Conservation (phyloP, 2,329 filamentous ascomycete species). For the Hypomyces rosellus region DNA sequence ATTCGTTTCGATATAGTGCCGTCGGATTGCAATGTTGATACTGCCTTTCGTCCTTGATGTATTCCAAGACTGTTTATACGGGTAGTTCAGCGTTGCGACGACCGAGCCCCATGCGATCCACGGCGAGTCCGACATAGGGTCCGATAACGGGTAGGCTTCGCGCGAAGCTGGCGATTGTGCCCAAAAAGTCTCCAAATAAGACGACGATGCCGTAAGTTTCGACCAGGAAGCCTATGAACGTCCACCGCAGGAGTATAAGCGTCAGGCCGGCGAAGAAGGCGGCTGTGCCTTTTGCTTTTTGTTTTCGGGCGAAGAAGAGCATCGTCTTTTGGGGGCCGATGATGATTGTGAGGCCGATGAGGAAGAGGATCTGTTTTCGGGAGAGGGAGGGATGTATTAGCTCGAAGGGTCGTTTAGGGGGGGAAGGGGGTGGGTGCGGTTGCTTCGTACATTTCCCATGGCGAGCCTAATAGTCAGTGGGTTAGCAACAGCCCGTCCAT, state of each 20-base stretch:
- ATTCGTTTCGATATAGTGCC: too few relatives aligned
- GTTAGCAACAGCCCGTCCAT: neutral
- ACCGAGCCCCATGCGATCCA: conserved; percentile 65
- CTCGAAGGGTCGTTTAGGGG: conserved; percentile 10
- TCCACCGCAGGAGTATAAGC: conserved; percentile 85
- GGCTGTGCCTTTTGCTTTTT: conserved; percentile 86
- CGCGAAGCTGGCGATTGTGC: conserved; percentile 84
- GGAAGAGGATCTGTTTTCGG: conserved; percentile 75
- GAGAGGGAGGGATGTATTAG: conserved; percentile 6
- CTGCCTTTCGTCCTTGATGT: too few relatives aligned
- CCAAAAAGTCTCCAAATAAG: conserved; percentile 92
- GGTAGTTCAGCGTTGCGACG: conserved; percentile 71
- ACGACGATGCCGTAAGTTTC: conserved; percentile 91
- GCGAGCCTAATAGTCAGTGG: conserved; percentile 58
- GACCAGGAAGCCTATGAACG: conserved; percentile 81
- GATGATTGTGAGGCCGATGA: conserved; percentile 91
- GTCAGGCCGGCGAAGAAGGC: conserved; percentile 79
- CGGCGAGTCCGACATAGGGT: conserved; percentile 69
- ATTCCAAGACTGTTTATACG: conserved; percentile 44
- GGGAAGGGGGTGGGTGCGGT: conserved; percentile 4
- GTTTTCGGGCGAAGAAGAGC: conserved; percentile 86
- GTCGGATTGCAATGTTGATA: too few relatives aligned
- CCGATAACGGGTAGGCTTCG: conserved; percentile 79
- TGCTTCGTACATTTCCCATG: conserved; percentile 81
- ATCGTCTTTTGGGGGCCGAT: conserved; percentile 89